Base-by-base conservation (phyloP, 345 rosid species). In the Aquilaria sinensis region DNA sequence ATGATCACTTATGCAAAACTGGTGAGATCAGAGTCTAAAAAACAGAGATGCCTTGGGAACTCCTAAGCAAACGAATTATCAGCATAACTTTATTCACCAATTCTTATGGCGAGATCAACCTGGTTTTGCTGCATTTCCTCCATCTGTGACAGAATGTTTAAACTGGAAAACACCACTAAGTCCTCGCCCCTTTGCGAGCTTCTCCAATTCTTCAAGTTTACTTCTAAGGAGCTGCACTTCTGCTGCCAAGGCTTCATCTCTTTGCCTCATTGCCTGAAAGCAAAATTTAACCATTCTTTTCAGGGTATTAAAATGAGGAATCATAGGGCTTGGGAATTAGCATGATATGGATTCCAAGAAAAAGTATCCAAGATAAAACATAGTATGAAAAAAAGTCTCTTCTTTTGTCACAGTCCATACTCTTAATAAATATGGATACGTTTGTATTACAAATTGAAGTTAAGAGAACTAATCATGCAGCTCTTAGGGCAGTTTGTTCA, bases 181-280 rank as follows among this genome's bases (percentile, higher is more conserved):
- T 51, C 99, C 95, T 16, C 74, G 81, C 58, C 73, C 64, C 64
- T 63, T 83, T 8, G 97, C 89, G 31, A 86, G 95, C 63, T 82
- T 77, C 81, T 88, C 99, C 57, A 94, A 62, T 74, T 90, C 95
- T 51, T 63, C 79, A 64, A 93, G 72, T 61, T 84, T 84, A 31
- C 71, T 70, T 60, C 60, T 74, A n/a, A 94, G 82, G 59, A 70
- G 75, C 15, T 81, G 79, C 46, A 90, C 61, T 82, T 86, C 82
- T 73, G 65, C 80, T 52, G 78, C 78, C 31, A 88, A 69, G 34
- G 56, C 76, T 54, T 90, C 93, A 48, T 90, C 92, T 77, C 81
- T 84, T 67, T 70, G 56, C 75, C 82, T 80, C 63, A 88, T 63
- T 59, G 66, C 95, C 96, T 85, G 74, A 55, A 70, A 72, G 48